A percentile compares a stretch with the other conserved stretches of the same genome.
Evolutionary conservation across 2,329 filamentous ascomycete genomes (phyloP).

Genomic region (Ilyonectria robusta): DNA sequence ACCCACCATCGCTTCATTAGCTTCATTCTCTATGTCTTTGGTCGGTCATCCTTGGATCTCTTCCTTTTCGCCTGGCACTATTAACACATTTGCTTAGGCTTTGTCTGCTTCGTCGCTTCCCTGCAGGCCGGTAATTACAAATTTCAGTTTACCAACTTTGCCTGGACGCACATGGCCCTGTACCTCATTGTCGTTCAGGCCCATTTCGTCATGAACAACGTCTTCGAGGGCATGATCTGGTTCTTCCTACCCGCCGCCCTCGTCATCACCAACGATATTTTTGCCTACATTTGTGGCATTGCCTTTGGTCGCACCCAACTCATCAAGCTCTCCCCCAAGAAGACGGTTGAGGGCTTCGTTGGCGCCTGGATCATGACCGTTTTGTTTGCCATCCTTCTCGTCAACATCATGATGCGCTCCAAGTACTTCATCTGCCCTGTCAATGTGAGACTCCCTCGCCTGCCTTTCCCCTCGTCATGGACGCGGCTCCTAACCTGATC

Average conservation of each 20-base stretch:
- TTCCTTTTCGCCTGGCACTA: not conserved
- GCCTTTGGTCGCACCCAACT: constrained; percentile 96
- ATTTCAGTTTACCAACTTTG: constrained; percentile 99
- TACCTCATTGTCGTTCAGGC: constrained; percentile 98
- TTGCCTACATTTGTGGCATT: constrained; percentile 97
- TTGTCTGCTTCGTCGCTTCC: constrained; percentile 97
- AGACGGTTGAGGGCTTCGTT: constrained; percentile 98
- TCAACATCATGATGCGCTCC: constrained; percentile 88
- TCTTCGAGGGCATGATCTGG: constrained; percentile 99
- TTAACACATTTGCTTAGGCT: constrained; percentile 71
- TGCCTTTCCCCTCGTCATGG: not conserved
- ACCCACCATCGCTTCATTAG: constrained; percentile 99
- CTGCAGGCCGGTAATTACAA: constrained; percentile 96
- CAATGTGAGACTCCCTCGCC: constrained; percentile 68
- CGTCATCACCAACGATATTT: constrained; percentile 99
- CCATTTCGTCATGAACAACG: constrained; percentile 99
- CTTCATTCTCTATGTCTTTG: constrained; percentile 97
- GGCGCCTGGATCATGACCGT: constrained; percentile 97
- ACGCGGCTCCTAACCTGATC: not conserved
- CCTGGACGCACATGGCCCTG: constrained; percentile 99
- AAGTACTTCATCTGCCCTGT: constrained; percentile 99
- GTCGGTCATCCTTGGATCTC: constrained; percentile 60
- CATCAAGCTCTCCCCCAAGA: constrained; percentile 98
- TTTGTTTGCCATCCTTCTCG: constrained; percentile 85
- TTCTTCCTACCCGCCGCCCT: constrained; percentile 96